Percentiles rank a stretch among this genome's conserved stretches.
These are phyloP conservation scores for Nicotiana rustica DNA, from an alignment of 305 asterid species.

Conservation along the genomic window DNA sequence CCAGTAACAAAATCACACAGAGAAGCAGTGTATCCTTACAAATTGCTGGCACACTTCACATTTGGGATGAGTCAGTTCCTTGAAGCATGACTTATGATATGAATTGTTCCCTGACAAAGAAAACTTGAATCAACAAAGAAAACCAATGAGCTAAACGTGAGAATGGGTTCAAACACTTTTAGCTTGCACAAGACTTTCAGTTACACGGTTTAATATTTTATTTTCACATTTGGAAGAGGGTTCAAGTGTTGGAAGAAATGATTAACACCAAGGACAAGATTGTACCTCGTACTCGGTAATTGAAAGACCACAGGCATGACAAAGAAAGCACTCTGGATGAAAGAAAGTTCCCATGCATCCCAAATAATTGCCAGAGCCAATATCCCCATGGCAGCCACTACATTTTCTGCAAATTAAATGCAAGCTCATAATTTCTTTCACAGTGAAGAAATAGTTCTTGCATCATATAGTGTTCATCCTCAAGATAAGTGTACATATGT, in stretches of 20 bases:
- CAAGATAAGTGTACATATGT: neutral
- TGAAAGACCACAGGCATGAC: slow-evolving; percentile 75
- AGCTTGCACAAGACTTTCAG: slow-evolving; percentile 14
- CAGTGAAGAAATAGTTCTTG: neutral
- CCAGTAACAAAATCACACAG: neutral
- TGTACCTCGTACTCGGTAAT: slow-evolving; percentile 94
- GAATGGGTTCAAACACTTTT: slow-evolving; percentile 30
- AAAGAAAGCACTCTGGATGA: slow-evolving; percentile 95
- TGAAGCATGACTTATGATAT: slow-evolving; percentile 95
- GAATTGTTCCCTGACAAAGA: slow-evolving; percentile 88
- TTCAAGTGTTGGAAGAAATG: neutral
- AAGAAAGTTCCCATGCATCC: slow-evolving; percentile 94
- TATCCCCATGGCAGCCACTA: slow-evolving; percentile 84
- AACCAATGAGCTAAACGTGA: slow-evolving; percentile 61
- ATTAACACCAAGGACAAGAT: neutral
- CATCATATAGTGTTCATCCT: neutral
- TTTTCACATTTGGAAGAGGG: slow-evolving; percentile 20
- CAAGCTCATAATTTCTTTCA: neutral
- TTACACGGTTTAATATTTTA: neutral
- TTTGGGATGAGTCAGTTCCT: slow-evolving; percentile 94
- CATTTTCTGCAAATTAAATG: slow-evolving; percentile 64
- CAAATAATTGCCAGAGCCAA: slow-evolving; percentile 81
- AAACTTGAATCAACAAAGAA: slow-evolving; percentile 68
- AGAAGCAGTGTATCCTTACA: slow-evolving; percentile 54
- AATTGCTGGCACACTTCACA: slow-evolving; percentile 95